Evolutionary conservation across 805 yeast species (phyloP).

Genomic region (Maudiozyma saulgeensis): DNA sequence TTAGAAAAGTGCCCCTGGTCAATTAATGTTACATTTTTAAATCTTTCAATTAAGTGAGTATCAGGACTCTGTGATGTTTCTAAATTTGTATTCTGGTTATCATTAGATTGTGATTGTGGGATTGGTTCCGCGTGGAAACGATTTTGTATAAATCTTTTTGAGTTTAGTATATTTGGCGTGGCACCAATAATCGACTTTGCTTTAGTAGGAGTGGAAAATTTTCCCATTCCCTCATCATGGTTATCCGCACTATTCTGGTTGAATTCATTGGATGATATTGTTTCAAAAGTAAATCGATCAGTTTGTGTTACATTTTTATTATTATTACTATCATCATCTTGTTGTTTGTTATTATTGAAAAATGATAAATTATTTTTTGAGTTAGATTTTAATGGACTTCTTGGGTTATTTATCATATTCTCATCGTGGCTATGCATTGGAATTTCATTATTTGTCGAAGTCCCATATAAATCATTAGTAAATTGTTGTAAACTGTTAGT

Average conservation of each 20-base stretch:
- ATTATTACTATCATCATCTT: not conserved
- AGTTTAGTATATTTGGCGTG: constrained; percentile 1
- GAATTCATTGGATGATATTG: not conserved
- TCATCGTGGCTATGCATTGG: not conserved
- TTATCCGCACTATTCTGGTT: not conserved
- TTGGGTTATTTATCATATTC: not conserved
- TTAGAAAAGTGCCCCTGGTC: constrained; percentile 87
- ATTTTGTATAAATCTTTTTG: not conserved
- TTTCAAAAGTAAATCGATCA: not conserved
- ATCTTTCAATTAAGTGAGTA: constrained; percentile 38
- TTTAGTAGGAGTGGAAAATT: constrained; percentile 18
- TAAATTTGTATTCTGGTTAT: not conserved
- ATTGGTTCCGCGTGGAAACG: not conserved
- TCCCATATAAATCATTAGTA: constrained; percentile 30
- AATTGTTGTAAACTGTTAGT: constrained; percentile 28
- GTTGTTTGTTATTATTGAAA: not conserved
- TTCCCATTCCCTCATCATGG: constrained; percentile 4
- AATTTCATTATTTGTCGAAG: not conserved
- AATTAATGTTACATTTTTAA: constrained; percentile 54
- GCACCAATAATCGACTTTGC: constrained; percentile 13
- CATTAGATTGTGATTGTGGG: constrained; percentile 1
- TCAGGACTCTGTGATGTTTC: constrained; percentile 19
- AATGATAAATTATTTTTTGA: constrained; percentile 3
- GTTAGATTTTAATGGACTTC: not conserved
- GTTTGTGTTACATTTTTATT: not conserved